phyloP scores from a whole-genome alignment of 2,329 filamentous ascomycete genomes.

The Xylariales sp. region DNA sequence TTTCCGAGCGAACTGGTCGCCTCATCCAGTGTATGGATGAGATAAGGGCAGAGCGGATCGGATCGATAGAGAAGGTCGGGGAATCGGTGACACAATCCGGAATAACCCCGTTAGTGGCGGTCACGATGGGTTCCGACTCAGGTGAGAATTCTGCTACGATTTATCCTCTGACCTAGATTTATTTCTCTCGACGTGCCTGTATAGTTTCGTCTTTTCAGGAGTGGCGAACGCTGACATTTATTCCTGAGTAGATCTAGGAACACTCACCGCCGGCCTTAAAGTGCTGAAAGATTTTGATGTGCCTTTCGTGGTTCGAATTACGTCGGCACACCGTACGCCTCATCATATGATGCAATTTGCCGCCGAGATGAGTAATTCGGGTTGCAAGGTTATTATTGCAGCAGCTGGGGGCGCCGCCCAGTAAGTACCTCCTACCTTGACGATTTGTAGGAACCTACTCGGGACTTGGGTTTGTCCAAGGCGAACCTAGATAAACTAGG shows the following conservation, averaged over 20 bases:
- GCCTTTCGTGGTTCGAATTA: constrained; percentile 78
- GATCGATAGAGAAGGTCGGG: constrained; percentile 42
- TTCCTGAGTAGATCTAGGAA: constrained; percentile 63
- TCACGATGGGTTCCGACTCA: constrained; percentile 88
- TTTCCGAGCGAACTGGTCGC: constrained; percentile 69
- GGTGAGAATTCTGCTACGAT: constrained; percentile 47
- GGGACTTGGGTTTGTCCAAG: neutral
- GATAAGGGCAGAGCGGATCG: constrained; percentile 67
- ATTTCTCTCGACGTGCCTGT: neutral
- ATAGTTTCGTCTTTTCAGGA: neutral
- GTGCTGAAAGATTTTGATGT: constrained; percentile 77
- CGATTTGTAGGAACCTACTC: neutral
- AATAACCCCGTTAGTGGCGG: constrained; percentile 70
- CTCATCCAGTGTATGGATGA: constrained; percentile 74
- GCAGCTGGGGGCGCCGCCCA: constrained; percentile 54
- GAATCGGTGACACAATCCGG: constrained; percentile 44
- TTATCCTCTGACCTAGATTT: neutral
- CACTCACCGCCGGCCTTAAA: constrained; percentile 73
- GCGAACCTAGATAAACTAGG: neutral
- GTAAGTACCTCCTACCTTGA: constrained; percentile 23
- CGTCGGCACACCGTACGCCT: constrained; percentile 82
- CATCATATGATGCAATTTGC: constrained; percentile 76
- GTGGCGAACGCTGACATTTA: constrained; percentile 8
- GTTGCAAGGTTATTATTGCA: constrained; percentile 79
- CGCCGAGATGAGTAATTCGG: constrained; percentile 69